phyloP scores from a whole-genome alignment of 2,329 filamentous ascomycete species.

The Zalaria sp. region DNA sequence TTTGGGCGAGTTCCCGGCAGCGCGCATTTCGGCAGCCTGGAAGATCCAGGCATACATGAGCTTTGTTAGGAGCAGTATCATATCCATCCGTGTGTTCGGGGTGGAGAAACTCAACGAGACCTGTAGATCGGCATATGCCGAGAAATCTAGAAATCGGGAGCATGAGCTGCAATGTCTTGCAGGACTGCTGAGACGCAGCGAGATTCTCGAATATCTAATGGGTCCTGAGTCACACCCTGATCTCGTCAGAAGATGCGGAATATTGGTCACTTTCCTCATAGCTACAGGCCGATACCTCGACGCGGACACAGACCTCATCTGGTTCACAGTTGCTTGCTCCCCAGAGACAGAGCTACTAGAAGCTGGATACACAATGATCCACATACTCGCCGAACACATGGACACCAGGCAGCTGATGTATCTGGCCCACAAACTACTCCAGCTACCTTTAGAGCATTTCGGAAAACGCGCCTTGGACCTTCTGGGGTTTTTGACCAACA shows the following conservation, averaged over 20 bases:
- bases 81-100: slow-evolving; percentile 76
- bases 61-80: slow-evolving; percentile 70
- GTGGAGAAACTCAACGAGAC: slow-evolving; percentile 54
- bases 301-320: slow-evolving; percentile 64
- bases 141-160: slow-evolving; percentile 42
- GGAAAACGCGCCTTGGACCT: not conserved
- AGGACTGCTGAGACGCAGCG: slow-evolving; percentile 52
- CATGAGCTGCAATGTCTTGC: slow-evolving; percentile 48
- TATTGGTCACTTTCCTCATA: slow-evolving; percentile 76
- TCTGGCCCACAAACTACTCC: slow-evolving; percentile 47
- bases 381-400: slow-evolving; percentile 31
- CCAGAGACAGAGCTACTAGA: slow-evolving; percentile 77
- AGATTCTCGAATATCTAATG: slow-evolving; percentile 73
- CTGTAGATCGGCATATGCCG: slow-evolving; percentile 41
- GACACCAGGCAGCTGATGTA: slow-evolving; percentile 39
- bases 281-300: slow-evolving; percentile 62
- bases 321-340: slow-evolving; percentile 67
- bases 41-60: slow-evolving; percentile 29
- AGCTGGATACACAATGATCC: slow-evolving; percentile 58
- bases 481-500: not conserved
- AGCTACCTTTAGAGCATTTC: not conserved
- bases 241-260: slow-evolving; percentile 65
- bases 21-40: not conserved
- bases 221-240: slow-evolving; percentile 87
- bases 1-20: not conserved